Percentiles rank a stretch among this genome's conserved stretches.
Evolutionary conservation across 768 basidiomycete species (phyloP).

Genomic region (Mycena pura): DNA sequence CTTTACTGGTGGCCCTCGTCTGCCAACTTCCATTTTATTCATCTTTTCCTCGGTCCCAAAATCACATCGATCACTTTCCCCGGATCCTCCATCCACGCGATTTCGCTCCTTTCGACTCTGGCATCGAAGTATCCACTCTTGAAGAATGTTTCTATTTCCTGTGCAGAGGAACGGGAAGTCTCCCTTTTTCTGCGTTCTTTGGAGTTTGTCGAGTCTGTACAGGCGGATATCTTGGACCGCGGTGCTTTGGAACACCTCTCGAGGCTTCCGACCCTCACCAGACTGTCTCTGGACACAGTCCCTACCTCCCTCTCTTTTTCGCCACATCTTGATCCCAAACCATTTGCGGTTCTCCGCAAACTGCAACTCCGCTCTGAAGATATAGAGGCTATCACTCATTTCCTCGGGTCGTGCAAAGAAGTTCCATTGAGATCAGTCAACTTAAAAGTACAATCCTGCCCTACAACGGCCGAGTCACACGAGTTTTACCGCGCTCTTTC

Average conservation of each 20-base stretch:
- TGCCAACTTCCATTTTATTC: not conserved
- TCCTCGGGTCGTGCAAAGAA: conserved; percentile 7
- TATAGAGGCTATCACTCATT: not conserved
- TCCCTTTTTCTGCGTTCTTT: conserved; percentile 2
- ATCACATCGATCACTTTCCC: not conserved
- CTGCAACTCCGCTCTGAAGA: not conserved
- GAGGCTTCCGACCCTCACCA: conserved; percentile 3
- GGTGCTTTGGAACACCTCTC: conserved; percentile 7
- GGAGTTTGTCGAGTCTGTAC: conserved; percentile 4
- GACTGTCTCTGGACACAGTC: not conserved
- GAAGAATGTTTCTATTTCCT: not conserved
- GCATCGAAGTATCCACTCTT: conserved; percentile 9
- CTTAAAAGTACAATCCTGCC: not conserved
- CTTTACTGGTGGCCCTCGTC: not conserved
- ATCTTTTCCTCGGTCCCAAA: conserved; percentile 8
- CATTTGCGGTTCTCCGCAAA: conserved; percentile 11
- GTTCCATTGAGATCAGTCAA: conserved; percentile 2
- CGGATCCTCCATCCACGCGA: not conserved
- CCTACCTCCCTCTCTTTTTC: not conserved
- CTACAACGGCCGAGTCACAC: conserved; percentile 1
- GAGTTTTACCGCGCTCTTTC: conserved; percentile 4
- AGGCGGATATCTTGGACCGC: not conserved
- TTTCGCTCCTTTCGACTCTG: conserved; percentile 6
- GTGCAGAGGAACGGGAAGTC: not conserved
- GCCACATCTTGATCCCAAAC: not conserved